A percentile compares a stretch with the other conserved stretches of the same genome.
These are phyloP conservation scores for Cryptococcus sp. DNA, from an alignment of 1,284 basidiomycete genomes.

Conservation along the genomic window DNA sequence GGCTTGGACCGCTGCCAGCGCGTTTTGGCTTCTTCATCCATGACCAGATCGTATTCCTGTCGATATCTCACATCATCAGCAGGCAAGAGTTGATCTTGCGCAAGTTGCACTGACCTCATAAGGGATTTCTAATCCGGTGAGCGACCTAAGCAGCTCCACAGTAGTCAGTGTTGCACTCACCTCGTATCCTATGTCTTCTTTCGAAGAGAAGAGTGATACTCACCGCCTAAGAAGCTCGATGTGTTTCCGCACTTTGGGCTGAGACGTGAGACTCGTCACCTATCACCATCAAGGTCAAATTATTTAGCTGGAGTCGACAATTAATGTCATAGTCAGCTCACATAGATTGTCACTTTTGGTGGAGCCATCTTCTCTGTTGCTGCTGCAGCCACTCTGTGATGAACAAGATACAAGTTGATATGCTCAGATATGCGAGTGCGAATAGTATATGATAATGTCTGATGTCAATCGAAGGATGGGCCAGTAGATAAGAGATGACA, in stretches of 20 bases:
- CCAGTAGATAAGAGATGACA: too few species aligned
- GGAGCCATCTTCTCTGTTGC: slow-evolving; percentile 15
- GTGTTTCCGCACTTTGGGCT: slow-evolving; percentile 45
- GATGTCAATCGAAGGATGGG: too few species aligned
- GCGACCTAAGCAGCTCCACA: slow-evolving; percentile 26
- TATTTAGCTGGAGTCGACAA: neutral
- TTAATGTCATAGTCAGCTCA: slow-evolving; percentile 1
- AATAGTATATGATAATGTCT: too few species aligned
- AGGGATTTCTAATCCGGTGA: slow-evolving; percentile 47
- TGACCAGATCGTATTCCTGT: slow-evolving; percentile 45
- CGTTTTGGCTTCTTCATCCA: slow-evolving; percentile 48
- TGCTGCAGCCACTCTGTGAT: too few species aligned
- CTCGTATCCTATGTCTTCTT: too few species aligned
- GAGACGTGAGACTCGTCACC: slow-evolving; percentile 48
- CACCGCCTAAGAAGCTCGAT: slow-evolving; percentile 48
- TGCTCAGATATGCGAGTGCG: too few species aligned
- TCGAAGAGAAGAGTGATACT: slow-evolving; percentile 2
- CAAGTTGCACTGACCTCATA: slow-evolving; percentile 36
- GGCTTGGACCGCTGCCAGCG: slow-evolving; percentile 51
- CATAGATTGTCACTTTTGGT: slow-evolving; percentile 20
- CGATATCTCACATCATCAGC: neutral
- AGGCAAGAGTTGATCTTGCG: neutral
- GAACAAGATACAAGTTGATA: too few species aligned
- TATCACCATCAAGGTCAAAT: slow-evolving; percentile 7
- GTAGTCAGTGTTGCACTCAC: slow-evolving; percentile 6